phyloP scores from a whole-genome alignment of 75 land plant genomes.

The Larix kaempferi region DNA sequence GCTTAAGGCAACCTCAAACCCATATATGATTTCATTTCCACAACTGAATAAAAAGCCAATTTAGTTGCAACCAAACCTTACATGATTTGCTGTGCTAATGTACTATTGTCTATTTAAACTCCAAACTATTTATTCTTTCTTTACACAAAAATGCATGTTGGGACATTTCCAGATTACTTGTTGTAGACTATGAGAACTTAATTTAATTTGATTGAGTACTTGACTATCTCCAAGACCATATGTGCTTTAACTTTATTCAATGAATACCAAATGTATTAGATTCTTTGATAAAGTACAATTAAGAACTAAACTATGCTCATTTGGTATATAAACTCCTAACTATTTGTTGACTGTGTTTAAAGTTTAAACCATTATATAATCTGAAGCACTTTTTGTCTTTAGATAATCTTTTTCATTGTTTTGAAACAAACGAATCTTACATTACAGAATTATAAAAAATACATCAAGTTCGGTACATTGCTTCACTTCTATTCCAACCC shows the following conservation, averaged over 20 bases:
- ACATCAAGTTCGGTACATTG: too few relatives aligned
- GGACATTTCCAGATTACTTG: neutral
- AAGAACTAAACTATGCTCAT: neutral
- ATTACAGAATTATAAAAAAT: too few relatives aligned
- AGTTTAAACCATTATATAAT: too few relatives aligned
- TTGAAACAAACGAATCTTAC: too few relatives aligned
- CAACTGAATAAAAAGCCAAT: neutral
- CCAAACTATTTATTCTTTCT: neutral
- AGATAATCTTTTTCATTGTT: too few relatives aligned
- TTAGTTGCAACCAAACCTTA: neutral
- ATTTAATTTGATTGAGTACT: neutral
- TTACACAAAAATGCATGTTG: neutral
- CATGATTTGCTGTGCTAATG: neutral
- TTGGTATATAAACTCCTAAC: neutral
- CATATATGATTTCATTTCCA: neutral
- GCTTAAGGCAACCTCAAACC: neutral
- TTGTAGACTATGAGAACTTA: neutral
- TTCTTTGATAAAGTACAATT: neutral
- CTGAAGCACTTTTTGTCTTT: too few relatives aligned
- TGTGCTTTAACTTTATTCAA: neutral
- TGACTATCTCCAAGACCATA: neutral
- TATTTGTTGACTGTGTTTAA: neutral
- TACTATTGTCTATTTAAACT: neutral
- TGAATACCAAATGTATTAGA: neutral
- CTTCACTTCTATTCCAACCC: too few relatives aligned